Base-by-base conservation (phyloP, 345 rosid species). In the Gossypium turneri region DNA sequence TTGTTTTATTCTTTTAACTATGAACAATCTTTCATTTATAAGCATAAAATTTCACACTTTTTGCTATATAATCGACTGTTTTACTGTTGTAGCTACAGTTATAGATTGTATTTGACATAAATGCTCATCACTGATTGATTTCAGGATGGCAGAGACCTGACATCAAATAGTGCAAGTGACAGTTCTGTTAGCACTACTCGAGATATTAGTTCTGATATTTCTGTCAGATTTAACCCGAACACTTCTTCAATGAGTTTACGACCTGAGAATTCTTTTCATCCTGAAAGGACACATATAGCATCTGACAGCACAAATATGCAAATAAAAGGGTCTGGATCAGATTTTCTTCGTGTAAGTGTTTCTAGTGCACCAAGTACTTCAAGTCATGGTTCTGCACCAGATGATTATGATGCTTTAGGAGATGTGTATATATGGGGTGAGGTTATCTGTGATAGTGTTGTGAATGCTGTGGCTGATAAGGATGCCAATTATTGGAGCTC, bases 381-480 rank as follows among this genome's bases (percentile, higher is more conserved):
- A 57, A 95, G 98, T 81, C 99, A 95, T 75, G 97, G 98, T 70
- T 95, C 98, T 79, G 97, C 89, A 80, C 94, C 97, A 13, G 98
- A 93, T 79, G 94, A 95, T 82, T 90, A 89, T 74, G 99, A 93
- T 86, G 99, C 99, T 60, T 75, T 91, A 80, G 98, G 98, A 60
- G 99, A 95, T 82, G 97, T 95, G 70, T 95, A 91, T 78, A 83
- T 95, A 71, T 95, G 98, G 99, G 98, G 99, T 72, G 98, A 95
- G 85, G 87, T 93, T 51, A 81, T 86, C 64, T 90, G 89, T 80
- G 99, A 93, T 79, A 87, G 82, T 78, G 61, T 83, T 79, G 67
- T 85, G 69, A 89, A 80, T 79, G 78, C 84, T 61, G 90, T 93
- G 83, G 86, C 81, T 53, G 92, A 90, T 78, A 88, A 82, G 75